These are phyloP conservation scores for Chloromonas sp. DNA, from an alignment of 163 green algal species.

Conservation along the genomic window DNA sequence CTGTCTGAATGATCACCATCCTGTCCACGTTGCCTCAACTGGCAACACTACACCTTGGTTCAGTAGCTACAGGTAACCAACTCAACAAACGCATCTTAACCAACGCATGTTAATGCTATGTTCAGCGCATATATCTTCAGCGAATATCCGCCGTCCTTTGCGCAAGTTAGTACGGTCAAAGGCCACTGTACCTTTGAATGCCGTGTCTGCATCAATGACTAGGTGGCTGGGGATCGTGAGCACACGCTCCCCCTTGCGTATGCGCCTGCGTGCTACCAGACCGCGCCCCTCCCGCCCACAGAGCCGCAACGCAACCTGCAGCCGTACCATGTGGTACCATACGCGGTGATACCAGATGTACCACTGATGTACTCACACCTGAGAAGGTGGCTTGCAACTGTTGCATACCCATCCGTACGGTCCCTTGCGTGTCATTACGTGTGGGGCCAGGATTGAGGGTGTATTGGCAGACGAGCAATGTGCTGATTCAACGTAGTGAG, in stretches of 20 bases:
- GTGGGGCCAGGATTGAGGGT: background rate
- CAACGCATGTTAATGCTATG: background rate
- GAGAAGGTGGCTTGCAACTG: background rate
- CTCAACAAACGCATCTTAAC: background rate
- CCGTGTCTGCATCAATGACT: conserved; percentile 37
- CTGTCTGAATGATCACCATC: background rate
- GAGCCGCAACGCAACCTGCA: conserved; percentile 18
- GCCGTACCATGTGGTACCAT: too few relatives aligned
- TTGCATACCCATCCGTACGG: background rate
- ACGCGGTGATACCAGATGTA: too few relatives aligned
- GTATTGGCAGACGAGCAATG: background rate
- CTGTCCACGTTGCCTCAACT: background rate
- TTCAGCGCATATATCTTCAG: conserved; percentile 16
- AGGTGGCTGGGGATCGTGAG: conserved; percentile 34
- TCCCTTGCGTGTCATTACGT: background rate
- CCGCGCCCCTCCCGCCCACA: conserved; percentile 33
- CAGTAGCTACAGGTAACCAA: background rate
- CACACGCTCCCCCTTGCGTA: conserved; percentile 36
- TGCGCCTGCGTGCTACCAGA: conserved; percentile 32
- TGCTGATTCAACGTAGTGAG: too few relatives aligned
- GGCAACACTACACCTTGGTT: background rate
- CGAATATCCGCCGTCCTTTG: background rate
- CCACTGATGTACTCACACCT: too few relatives aligned
- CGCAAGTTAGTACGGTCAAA: too few relatives aligned
- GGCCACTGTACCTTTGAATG: background rate